Evolutionary conservation across 176 grass and related monocot species (phyloP).

Genomic region (Carex cristatella): DNA sequence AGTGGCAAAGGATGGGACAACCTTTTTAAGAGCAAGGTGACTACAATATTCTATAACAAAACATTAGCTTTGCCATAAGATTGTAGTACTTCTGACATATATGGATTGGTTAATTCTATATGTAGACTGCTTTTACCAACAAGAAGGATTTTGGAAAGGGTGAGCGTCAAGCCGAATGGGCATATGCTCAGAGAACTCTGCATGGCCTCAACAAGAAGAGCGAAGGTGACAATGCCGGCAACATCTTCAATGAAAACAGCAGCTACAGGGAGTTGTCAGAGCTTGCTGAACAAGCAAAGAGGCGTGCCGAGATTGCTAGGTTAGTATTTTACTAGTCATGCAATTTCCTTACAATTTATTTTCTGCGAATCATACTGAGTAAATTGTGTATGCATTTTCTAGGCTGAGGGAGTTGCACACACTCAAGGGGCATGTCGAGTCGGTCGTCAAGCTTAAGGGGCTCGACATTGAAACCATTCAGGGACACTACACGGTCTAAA

Average conservation of each 20-base stretch:
- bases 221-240: conserved; percentile 21
- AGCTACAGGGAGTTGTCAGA: conserved; percentile 61
- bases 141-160: conserved; percentile 81
- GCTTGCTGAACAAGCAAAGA: conserved; percentile 74
- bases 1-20: conserved; percentile 91
- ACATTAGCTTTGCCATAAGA: neutral
- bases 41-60: neutral
- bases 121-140: conserved; percentile 75
- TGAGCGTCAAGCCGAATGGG: conserved; percentile 83
- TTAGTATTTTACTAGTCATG: conserved; percentile 13
- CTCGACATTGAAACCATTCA: conserved; percentile 10
- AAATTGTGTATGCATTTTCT: neutral
- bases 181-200: conserved; percentile 80
- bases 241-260: conserved; percentile 50
- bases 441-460: conserved; percentile 22
- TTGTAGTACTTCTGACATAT: neutral
- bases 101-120: neutral
- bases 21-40: conserved; percentile 79
- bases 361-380: neutral
- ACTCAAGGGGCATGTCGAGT: conserved; percentile 25
- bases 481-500: conserved; percentile 24
- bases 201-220: conserved; percentile 66
- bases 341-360: neutral
- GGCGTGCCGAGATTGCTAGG: conserved; percentile 89
- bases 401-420: conserved; percentile 26